Percentiles rank a stretch among this genome's conserved stretches.
Conservation (phyloP, 164 flowering plant genomes). For the Vitis rotundifolia region DNA sequence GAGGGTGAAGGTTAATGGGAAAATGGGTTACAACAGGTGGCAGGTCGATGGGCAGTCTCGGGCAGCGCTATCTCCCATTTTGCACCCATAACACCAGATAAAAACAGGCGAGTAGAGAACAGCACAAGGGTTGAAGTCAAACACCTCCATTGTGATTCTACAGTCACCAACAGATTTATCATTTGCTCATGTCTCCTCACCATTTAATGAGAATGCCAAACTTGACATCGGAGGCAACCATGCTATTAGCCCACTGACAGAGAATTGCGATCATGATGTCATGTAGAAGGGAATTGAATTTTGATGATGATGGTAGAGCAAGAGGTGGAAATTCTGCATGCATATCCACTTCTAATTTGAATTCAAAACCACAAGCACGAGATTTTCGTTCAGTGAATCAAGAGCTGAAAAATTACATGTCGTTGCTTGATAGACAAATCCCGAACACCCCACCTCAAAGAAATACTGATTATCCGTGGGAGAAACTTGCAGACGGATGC, state of each 20-base stretch:
- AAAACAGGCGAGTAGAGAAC: too few relatives aligned
- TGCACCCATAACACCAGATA: too few relatives aligned
- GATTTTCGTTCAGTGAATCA: slow-evolving; percentile 18
- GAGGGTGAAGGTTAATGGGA: too few relatives aligned
- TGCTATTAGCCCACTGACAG: too few relatives aligned
- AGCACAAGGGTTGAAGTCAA: too few relatives aligned
- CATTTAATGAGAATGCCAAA: slow-evolving; percentile 28
- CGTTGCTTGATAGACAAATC: slow-evolving; percentile 19
- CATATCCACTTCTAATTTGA: slow-evolving; percentile 6
- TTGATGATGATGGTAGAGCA: slow-evolving; percentile 36
- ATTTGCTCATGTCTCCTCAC: slow-evolving; percentile 13
- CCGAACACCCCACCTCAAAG: slow-evolving; percentile 12
- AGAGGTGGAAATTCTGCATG: slow-evolving; percentile 19
- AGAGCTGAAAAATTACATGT: slow-evolving; percentile 17
- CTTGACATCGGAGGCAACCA: neutral
- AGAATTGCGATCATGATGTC: slow-evolving; percentile 23
- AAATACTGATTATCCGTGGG: slow-evolving; percentile 2
- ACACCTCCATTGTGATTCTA: slow-evolving; percentile 28
- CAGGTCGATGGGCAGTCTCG: slow-evolving; percentile 17
- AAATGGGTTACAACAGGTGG: too few relatives aligned
- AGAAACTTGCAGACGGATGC: slow-evolving; percentile 1
- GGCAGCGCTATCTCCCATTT: slow-evolving; percentile 14
- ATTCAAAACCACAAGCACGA: slow-evolving; percentile 22
- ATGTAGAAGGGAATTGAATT: slow-evolving; percentile 58
- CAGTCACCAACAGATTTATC: slow-evolving; percentile 20